Conservation (phyloP, 495 filamentous ascomycete genomes). For the Aspergillus olivimuriae region DNA sequence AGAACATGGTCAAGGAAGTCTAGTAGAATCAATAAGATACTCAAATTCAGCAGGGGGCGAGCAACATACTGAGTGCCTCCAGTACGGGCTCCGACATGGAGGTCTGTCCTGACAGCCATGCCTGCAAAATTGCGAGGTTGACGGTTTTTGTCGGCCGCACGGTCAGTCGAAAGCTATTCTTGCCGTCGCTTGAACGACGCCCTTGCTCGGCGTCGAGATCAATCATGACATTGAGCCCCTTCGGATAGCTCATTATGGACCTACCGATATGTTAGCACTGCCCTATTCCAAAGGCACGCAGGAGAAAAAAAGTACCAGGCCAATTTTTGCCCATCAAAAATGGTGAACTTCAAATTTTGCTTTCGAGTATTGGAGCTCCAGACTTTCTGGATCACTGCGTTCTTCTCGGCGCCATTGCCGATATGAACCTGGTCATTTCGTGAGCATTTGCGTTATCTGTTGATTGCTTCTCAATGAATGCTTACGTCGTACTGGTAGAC, state of each 20-base stretch:
- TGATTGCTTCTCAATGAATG: slow-evolving; percentile 9
- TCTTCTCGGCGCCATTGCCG: slow-evolving; percentile 53
- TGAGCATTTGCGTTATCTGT: slow-evolving; percentile 2
- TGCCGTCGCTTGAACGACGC: slow-evolving; percentile 19
- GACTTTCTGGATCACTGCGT: slow-evolving; percentile 59
- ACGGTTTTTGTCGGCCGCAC: slow-evolving; percentile 56
- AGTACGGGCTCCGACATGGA: slow-evolving; percentile 58
- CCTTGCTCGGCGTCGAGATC: slow-evolving; percentile 61
- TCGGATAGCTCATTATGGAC: slow-evolving; percentile 23
- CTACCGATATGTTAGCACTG: slow-evolving; percentile 24
- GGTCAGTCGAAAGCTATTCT: slow-evolving; percentile 49
- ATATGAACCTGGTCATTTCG: slow-evolving; percentile 49
- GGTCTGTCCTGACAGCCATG: slow-evolving; percentile 55
- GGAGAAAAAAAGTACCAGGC: slow-evolving; percentile 55
- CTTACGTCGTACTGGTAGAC: slow-evolving; percentile 87
- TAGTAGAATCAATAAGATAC: slow-evolving; percentile 18
- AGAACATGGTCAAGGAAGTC: slow-evolving; percentile 86
- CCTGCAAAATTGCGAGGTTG: slow-evolving; percentile 53
- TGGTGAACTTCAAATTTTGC: slow-evolving; percentile 46
- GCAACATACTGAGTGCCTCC: slow-evolving; percentile 64
- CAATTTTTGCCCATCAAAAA: slow-evolving; percentile 74
- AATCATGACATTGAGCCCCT: slow-evolving; percentile 43
- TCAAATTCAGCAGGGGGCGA: neutral
- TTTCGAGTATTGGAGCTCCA: slow-evolving; percentile 62
- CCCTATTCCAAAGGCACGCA: neutral